Conservation (phyloP, 106 monocot genomes). For the Ottelia alismoides region DNA sequence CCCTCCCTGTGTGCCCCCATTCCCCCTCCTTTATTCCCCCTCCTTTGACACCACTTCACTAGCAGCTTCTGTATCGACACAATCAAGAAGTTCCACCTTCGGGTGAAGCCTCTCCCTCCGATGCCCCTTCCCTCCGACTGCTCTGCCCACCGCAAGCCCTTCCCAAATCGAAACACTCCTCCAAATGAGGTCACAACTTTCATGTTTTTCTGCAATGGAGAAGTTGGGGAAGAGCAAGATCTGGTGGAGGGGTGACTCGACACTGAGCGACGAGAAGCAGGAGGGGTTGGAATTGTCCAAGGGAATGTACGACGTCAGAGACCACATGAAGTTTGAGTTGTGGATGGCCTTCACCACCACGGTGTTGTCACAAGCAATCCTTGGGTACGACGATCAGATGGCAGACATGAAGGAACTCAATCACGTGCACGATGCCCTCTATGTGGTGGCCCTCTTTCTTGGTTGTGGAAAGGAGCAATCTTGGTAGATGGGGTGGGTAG, state of each 20-base stretch:
- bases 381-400: constrained; percentile 99
- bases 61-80: too few relatives aligned
- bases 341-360: constrained; percentile 95
- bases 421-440: constrained; percentile 57
- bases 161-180: too few relatives aligned
- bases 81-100: too few relatives aligned
- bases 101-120: too few relatives aligned
- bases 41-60: too few relatives aligned
- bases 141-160: too few relatives aligned
- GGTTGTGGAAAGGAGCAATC: too few relatives aligned
- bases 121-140: too few relatives aligned
- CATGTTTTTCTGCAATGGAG: constrained; percentile 44
- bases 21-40: too few relatives aligned
- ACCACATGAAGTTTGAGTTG: constrained; percentile 89
- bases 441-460: too few relatives aligned
- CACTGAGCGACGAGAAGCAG: constrained; percentile 53
- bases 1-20: too few relatives aligned
- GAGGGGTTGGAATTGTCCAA: constrained; percentile 73
- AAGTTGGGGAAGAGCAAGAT: constrained; percentile 88
- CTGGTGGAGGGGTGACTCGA: constrained; percentile 82
- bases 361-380: constrained; percentile 73
- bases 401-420: constrained; percentile 57
- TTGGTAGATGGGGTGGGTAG: too few relatives aligned
- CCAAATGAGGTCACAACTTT: not conserved
- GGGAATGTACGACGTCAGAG: constrained; percentile 96